Evolutionary conservation across 768 basidiomycete genomes (phyloP), one percentile per base, ranked within the genome.

Genomic region (Gloeostereum incarnatum): DNA sequence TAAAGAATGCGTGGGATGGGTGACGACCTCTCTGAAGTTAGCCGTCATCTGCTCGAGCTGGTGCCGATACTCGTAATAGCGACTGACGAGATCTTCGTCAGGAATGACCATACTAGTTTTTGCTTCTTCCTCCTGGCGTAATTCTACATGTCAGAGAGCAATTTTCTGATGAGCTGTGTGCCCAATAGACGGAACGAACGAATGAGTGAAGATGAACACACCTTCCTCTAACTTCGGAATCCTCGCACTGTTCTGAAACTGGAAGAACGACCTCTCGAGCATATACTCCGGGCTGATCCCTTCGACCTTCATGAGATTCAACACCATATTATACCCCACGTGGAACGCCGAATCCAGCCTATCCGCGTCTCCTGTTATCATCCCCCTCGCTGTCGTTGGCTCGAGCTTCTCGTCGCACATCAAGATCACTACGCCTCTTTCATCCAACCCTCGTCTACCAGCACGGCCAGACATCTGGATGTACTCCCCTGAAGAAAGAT

Each of bases 391-490:
- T 0, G 84, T 78, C 2, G 74, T 56, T 0, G 96, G 93, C 50
- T 98, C 96, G 31, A 99, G 69, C 60, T 94, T 97, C 64, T 98
- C 91, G 58, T 98, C 96, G 56, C 86, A 87, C 96, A 99, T 98
- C 90, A 99, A 87, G 50, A 99, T 97, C 36, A 99, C 96, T 35
- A 98, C 90, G 38, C 96, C 96, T n/a, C 96, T 79, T 44, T 98
- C 94, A 57, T 99, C 96, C 42, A 98, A 63, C 30, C 96, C 96
- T 61, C 96, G 79, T 50, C 96, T 82, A 45, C 96, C 96, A 2
- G 96, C 96, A 40, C 96, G 87, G 39, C 96, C 96, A 0, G 92
- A 93, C 96, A 99, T 99, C 54, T 99, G 96, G 50, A 98, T 96
- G 58, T 99, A 99, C 70, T 99, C 96, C 41, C 96, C 86, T 1